Percentiles rank a stretch among this genome's conserved stretches.
Evolutionary conservation across 306 rosid genomes (phyloP).

Genomic region (Lablab purpureus): DNA sequence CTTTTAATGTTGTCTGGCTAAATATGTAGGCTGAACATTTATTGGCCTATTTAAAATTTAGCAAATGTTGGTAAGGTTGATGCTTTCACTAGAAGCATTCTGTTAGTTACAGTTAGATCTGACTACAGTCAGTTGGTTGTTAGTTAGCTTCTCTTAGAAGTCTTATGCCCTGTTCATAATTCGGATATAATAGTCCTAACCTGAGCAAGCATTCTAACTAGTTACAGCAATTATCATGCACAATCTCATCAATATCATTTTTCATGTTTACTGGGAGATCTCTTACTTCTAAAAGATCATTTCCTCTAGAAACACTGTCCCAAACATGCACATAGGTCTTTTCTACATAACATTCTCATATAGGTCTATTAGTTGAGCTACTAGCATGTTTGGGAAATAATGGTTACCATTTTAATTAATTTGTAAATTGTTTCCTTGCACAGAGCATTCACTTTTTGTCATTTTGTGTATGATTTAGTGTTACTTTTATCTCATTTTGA

Average conservation of each 20-base stretch:
- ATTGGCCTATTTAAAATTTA: no score
- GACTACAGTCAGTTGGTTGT: no score
- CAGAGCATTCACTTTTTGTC: not conserved
- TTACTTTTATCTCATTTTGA: slow-evolving; percentile 10
- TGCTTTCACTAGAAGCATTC: not conserved
- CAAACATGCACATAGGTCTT: not conserved
- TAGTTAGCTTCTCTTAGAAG: no score
- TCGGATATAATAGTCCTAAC: not conserved
- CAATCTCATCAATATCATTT: not conserved
- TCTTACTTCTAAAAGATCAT: not conserved
- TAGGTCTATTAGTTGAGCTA: not conserved
- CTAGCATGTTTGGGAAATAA: not conserved
- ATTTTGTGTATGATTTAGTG: slow-evolving; percentile 12
- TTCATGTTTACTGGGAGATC: not conserved
- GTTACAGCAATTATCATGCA: not conserved
- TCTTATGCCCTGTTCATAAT: no score
- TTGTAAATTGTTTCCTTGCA: slow-evolving; percentile 17
- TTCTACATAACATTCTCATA: not conserved
- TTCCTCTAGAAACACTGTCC: not conserved
- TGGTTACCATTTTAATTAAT: slow-evolving; percentile 7
- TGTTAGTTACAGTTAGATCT: not conserved
- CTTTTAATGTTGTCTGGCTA: not conserved
- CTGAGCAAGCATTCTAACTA: not conserved
- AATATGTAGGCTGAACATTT: not conserved
- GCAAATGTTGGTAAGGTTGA: not conserved